phyloP scores from a whole-genome alignment of 2,329 filamentous ascomycete species.

The Epichloe gansuensis region DNA sequence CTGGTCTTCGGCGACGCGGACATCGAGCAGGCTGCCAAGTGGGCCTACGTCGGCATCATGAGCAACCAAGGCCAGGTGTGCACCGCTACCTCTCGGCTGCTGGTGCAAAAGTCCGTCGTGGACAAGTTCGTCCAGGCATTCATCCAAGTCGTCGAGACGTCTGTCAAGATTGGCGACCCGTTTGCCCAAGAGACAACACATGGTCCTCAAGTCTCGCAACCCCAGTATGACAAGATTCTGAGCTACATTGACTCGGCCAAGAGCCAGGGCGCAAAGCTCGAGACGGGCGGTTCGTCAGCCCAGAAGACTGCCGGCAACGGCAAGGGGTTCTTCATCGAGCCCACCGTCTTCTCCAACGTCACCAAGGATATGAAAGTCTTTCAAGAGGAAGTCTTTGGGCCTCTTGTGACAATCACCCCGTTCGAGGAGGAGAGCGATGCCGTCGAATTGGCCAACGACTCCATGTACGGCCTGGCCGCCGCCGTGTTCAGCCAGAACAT shows the following conservation, averaged over 20 bases:
- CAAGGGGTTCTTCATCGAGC: conserved; percentile 34
- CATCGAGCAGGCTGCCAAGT: conserved; percentile 54
- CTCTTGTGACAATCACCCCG: conserved; percentile 28
- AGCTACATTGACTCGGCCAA: conserved; percentile 59
- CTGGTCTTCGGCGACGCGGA: conserved; percentile 55
- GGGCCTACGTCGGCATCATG: conserved; percentile 38
- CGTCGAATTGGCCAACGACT: conserved; percentile 33
- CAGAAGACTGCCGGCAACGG: conserved; percentile 20
- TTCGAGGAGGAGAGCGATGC: conserved; percentile 33
- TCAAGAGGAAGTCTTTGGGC: conserved; percentile 35
- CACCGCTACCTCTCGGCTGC: conserved; percentile 50
- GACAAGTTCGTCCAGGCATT: conserved; percentile 54
- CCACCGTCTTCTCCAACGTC: conserved; percentile 33
- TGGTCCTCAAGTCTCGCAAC: conserved; percentile 60
- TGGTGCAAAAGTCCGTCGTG: conserved; percentile 49
- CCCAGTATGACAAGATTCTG: conserved; percentile 59
- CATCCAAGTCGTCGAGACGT: conserved; percentile 43
- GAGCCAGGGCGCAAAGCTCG: conserved; percentile 55
- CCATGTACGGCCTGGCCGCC: conserved; percentile 48
- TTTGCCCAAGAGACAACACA: conserved; percentile 60
- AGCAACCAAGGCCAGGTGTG: conserved; percentile 54
- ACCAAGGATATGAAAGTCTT: conserved; percentile 30
- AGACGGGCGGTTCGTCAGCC: conserved; percentile 46
- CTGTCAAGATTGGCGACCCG: conserved; percentile 56
- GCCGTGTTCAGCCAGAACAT: conserved; percentile 51